These are phyloP conservation scores for Euphorbia celastroides DNA, from an alignment of 441 rosid species.

Conservation along the genomic window DNA sequence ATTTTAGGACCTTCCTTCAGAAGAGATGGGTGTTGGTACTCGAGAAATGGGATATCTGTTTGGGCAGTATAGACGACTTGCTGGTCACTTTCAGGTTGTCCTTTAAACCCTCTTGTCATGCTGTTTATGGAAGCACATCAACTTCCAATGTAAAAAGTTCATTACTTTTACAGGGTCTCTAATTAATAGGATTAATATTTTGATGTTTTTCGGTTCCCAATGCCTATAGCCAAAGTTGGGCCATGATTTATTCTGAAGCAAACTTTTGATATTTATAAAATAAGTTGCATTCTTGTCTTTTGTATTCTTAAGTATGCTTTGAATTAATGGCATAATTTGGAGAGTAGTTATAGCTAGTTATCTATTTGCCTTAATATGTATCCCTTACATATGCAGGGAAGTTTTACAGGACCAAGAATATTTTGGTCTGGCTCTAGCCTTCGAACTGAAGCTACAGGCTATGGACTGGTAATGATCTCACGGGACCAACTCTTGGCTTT, in stretches of 20 bases:
- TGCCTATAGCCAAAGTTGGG: not conserved
- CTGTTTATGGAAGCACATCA: too few relatives aligned
- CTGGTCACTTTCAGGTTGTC: constrained; percentile 95
- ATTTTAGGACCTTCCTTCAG: constrained; percentile 88
- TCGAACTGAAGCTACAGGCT: constrained; percentile 99
- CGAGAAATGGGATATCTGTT: constrained; percentile 98
- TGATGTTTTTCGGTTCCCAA: not conserved
- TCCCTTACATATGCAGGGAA: constrained; percentile 91
- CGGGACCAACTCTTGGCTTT: constrained; percentile 14
- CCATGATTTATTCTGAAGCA: not conserved
- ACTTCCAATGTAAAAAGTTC: not conserved
- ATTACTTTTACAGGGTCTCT: not conserved
- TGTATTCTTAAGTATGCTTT: constrained; percentile 5
- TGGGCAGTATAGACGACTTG: constrained; percentile 94
- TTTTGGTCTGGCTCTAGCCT: constrained; percentile 99
- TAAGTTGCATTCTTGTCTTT: not conserved
- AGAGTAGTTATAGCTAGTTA: constrained; percentile 20
- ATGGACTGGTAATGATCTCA: constrained; percentile 80
- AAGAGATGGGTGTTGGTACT: constrained; percentile 97
- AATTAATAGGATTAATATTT: not conserved
- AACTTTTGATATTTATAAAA: not conserved
- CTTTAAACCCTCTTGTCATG: constrained; percentile 8
- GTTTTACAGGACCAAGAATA: constrained; percentile 96
- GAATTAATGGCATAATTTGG: not conserved
- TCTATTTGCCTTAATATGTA: constrained; percentile 39